phyloP scores from a whole-genome alignment of 2,329 filamentous ascomycete species.

The Aulographum hederae region DNA sequence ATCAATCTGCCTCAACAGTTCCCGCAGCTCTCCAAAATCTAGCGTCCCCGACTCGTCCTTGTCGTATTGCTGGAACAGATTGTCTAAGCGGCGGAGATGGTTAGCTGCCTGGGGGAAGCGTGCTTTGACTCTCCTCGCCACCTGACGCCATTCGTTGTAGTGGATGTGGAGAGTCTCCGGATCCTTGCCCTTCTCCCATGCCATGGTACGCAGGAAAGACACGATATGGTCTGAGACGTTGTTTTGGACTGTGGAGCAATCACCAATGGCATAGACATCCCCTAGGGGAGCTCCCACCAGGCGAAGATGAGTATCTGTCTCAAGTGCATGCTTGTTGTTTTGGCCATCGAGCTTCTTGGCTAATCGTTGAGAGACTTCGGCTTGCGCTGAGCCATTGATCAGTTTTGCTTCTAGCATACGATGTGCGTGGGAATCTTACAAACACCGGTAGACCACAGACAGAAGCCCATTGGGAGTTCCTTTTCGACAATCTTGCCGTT shows the following conservation, averaged over 20 bases:
- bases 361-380: conserved; percentile 58
- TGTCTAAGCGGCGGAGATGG: conserved; percentile 78
- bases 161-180: conserved; percentile 73
- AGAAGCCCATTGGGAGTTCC: conserved; percentile 90
- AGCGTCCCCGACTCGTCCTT: conserved; percentile 83
- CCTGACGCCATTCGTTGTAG: conserved; percentile 73
- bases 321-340: conserved; percentile 77
- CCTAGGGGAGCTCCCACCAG: conserved; percentile 76
- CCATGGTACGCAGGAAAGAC: conserved; percentile 70
- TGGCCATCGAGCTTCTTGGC: conserved; percentile 62
- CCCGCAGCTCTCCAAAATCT: conserved; percentile 79
- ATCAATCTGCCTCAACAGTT: conserved; percentile 84
- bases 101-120: conserved; percentile 80
- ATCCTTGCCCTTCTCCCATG: conserved; percentile 82
- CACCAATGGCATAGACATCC: conserved; percentile 90
- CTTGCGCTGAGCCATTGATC: conserved; percentile 45
- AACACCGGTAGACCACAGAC: conserved; percentile 93
- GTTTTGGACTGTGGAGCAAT: conserved; percentile 94
- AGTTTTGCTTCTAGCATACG: not conserved
- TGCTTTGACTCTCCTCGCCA: conserved; percentile 68
- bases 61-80: conserved; percentile 82
- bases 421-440: no score
- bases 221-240: conserved; percentile 86
- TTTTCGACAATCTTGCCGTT: conserved; percentile 65
- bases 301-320: conserved; percentile 86